A percentile compares a stretch with the other conserved stretches of the same genome.
Conservation (phyloP, 495 filamentous ascomycete species). For the Arthonia radiata region DNA sequence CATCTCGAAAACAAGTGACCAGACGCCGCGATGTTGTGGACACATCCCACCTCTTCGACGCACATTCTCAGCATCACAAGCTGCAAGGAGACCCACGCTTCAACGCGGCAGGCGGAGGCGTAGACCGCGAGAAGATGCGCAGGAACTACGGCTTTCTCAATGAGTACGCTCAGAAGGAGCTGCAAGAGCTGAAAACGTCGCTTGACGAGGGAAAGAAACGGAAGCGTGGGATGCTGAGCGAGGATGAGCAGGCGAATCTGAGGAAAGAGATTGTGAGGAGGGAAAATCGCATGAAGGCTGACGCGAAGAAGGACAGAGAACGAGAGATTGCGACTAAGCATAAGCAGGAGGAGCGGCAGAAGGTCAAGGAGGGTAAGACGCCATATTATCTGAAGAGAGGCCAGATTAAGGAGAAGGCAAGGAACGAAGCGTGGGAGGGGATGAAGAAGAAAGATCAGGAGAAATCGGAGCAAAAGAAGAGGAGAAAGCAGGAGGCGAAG, state of each 20-base stretch:
- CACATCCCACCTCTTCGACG: too few species aligned
- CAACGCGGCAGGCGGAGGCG: constrained; percentile 23
- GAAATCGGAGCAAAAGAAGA: constrained; percentile 49
- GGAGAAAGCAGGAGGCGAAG: constrained; percentile 61
- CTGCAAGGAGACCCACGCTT: constrained; percentile 67
- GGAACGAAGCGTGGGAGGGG: constrained; percentile 51
- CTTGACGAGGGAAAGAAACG: constrained; percentile 37
- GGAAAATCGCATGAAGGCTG: constrained; percentile 40
- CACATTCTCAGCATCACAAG: constrained; percentile 21
- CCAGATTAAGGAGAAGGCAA: constrained; percentile 40
- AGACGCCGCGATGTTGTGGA: constrained; percentile 48
- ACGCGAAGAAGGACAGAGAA: constrained; percentile 39
- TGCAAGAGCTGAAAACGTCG: constrained; percentile 40
- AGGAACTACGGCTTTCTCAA: constrained; percentile 68
- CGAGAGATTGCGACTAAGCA: constrained; percentile 42
- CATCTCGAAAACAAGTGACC: constrained; percentile 59
- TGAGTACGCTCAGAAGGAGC: constrained; percentile 57
- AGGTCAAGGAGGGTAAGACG: constrained; percentile 66
- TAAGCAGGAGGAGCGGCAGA: constrained; percentile 56
- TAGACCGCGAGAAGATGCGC: constrained; percentile 29
- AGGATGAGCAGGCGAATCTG: constrained; percentile 9
- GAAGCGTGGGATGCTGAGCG: constrained; percentile 37
- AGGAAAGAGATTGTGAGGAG: neutral
- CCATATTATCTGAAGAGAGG: constrained; percentile 74
- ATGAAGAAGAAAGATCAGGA: constrained; percentile 66